phyloP scores from a whole-genome alignment of 1,284 basidiomycete species.

The Chalciporus sp. region DNA sequence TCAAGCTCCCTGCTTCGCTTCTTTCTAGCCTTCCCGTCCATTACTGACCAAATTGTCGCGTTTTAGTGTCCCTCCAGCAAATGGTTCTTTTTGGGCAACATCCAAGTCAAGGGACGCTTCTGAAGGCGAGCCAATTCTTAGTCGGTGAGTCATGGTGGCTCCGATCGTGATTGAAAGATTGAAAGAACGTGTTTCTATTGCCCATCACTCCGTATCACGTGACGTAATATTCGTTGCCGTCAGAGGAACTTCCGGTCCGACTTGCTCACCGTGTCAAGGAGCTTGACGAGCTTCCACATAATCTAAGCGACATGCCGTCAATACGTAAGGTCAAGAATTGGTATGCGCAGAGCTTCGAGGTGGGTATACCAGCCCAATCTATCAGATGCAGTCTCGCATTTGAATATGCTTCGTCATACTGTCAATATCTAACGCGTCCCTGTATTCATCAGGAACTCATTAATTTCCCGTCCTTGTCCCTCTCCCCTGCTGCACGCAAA shows the following conservation, averaged over 20 bases:
- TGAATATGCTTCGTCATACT: neutral
- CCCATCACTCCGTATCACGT: conserved; percentile 13
- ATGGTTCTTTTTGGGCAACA: conserved; percentile 39
- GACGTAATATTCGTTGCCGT: conserved; percentile 47
- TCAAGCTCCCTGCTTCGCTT: neutral
- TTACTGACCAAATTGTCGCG: conserved; percentile 10
- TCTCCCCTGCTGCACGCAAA: conserved; percentile 69
- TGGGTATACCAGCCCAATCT: conserved; percentile 31
- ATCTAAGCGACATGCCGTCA: conserved; percentile 88
- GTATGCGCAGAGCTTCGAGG: conserved; percentile 99
- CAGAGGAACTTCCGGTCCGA: conserved; percentile 80
- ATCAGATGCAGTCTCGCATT: neutral
- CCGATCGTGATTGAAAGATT: neutral
- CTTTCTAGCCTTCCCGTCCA: neutral
- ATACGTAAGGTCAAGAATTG: conserved; percentile 97
- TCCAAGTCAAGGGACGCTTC: conserved; percentile 35
- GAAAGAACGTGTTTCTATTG: neutral
- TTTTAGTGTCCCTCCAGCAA: conserved; percentile 34
- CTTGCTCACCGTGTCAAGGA: conserved; percentile 96
- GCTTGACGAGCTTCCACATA: conserved; percentile 91
- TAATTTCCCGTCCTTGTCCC: conserved; percentile 72
- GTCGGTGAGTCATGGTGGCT: conserved; percentile 15
- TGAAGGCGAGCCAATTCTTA: conserved; percentile 35
- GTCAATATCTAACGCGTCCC: neutral
- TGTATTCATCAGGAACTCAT: conserved; percentile 72